Percentiles rank a stretch among this genome's conserved stretches.
Conservation (phyloP, 2,329 filamentous ascomycete genomes). For the Zopfia rhizophila region DNA sequence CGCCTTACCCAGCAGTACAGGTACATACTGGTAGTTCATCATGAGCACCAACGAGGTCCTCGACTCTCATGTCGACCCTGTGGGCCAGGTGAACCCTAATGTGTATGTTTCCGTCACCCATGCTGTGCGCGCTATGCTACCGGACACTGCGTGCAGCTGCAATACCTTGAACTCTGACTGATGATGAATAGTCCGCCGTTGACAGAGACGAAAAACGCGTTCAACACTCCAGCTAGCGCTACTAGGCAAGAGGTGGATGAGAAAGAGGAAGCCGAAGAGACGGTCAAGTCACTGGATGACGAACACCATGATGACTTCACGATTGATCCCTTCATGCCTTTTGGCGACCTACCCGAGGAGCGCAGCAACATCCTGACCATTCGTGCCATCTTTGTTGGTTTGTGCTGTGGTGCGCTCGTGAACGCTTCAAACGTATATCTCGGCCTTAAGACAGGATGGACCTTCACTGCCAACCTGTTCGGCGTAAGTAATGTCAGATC, state of each 20-base stretch:
- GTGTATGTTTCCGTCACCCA: slow-evolving; percentile 27
- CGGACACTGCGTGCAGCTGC: background rate
- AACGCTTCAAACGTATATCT: slow-evolving; percentile 72
- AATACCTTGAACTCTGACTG: slow-evolving; percentile 1
- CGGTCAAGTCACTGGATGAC: slow-evolving; percentile 33
- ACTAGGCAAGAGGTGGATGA: no score
- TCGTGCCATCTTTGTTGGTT: slow-evolving; percentile 66
- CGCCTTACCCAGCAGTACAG: slow-evolving; percentile 1
- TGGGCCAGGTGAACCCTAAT: slow-evolving; percentile 43
- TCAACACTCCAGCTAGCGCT: slow-evolving; percentile 36
- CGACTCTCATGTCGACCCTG: slow-evolving; percentile 43
- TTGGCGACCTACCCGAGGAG: slow-evolving; percentile 56
- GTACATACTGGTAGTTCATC: slow-evolving; percentile 17
- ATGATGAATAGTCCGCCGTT: slow-evolving; percentile 34
- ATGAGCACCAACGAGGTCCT: slow-evolving; percentile 42
- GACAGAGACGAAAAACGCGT: slow-evolving; percentile 50
- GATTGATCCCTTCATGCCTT: slow-evolving; percentile 55
- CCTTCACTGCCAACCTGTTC: slow-evolving; percentile 50
- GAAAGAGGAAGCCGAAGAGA: slow-evolving; percentile 34
- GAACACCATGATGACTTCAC: slow-evolving; percentile 39
- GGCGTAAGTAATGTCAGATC: slow-evolving; percentile 31
- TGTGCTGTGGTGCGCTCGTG: slow-evolving; percentile 67
- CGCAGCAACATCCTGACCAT: slow-evolving; percentile 64
- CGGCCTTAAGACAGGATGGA: slow-evolving; percentile 61
- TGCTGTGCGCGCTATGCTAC: slow-evolving; percentile 1